Evolutionary conservation across 2,329 filamentous ascomycete genomes (phyloP).

Genomic region (Didymella sp.): DNA sequence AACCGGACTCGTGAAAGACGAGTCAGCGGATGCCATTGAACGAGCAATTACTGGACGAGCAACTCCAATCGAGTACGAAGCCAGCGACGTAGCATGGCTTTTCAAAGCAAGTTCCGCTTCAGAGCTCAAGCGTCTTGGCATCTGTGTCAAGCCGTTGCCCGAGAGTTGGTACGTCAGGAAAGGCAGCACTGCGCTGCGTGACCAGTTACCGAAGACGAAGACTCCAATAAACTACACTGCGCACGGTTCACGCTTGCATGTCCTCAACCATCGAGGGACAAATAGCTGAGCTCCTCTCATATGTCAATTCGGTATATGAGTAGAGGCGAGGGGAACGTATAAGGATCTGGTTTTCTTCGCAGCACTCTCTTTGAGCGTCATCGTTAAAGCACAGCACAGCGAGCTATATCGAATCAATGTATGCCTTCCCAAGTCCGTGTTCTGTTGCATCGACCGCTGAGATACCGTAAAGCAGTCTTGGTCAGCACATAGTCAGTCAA

Average conservation of each 20-base stretch:
- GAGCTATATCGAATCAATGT: background rate
- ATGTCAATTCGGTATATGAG: no score
- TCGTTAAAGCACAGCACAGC: background rate
- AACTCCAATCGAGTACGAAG: background rate
- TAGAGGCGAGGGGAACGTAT: background rate
- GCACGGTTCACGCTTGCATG: background rate
- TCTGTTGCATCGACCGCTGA: background rate
- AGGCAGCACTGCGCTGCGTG: background rate
- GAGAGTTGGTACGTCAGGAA: background rate
- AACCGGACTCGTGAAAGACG: background rate
- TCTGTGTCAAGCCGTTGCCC: background rate
- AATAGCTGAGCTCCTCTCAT: background rate
- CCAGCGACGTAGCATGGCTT: background rate
- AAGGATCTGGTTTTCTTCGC: background rate
- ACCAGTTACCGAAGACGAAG: no score
- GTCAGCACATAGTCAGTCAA: background rate
- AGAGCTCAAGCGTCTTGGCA: background rate
- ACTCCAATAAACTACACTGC: background rate
- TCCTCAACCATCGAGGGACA: background rate
- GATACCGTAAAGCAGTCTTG: background rate
- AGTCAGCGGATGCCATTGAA: background rate
- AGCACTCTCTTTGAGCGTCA: background rate
- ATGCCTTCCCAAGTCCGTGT: background rate
- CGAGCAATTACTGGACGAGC: background rate
- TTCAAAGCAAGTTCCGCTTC: background rate